Conservation (phyloP, 352 stramenopile species). For the Chrysophaeum taylorii region DNA sequence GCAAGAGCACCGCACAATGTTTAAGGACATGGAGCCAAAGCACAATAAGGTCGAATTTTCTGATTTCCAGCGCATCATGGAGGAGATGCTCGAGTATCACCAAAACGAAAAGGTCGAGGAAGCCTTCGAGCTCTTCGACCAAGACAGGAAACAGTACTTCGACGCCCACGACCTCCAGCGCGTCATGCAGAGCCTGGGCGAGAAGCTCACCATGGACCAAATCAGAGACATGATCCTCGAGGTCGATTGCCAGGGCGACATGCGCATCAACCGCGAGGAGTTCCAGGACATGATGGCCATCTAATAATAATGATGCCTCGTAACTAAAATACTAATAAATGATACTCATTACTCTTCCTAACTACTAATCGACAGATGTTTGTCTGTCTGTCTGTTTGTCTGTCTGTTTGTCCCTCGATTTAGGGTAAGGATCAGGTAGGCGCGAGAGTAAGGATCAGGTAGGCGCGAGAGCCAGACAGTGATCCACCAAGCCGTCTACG, state of each 20-base stretch:
- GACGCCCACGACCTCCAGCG: slow-evolving; percentile 3
- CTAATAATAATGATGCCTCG: too few relatives aligned
- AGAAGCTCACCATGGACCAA: background rate
- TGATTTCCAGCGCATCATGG: background rate
- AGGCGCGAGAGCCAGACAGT: too few relatives aligned
- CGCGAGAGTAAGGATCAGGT: too few relatives aligned
- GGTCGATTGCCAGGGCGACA: slow-evolving; percentile 14
- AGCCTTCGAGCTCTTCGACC: slow-evolving; percentile 13
- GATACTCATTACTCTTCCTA: too few relatives aligned
- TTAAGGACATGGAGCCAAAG: background rate
- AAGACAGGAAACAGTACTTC: slow-evolving; percentile 11
- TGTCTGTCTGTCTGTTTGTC: too few relatives aligned
- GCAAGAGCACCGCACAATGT: background rate
- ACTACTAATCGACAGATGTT: too few relatives aligned
- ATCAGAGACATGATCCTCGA: slow-evolving; percentile 14
- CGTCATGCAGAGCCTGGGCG: slow-evolving; percentile 3
- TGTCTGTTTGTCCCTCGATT: too few relatives aligned
- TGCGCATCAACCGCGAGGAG: slow-evolving; percentile 8
- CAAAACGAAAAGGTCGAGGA: background rate
- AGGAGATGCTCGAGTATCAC: slow-evolving; percentile 3
- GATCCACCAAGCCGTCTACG: too few relatives aligned
- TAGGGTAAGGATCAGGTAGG: too few relatives aligned
- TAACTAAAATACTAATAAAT: too few relatives aligned
- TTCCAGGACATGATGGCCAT: slow-evolving; percentile 11
- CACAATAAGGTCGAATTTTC: background rate